Percentiles rank a stretch among this genome's conserved stretches.
Conservation (phyloP, 306 rosid species). For the Cicer yamashitae region DNA sequence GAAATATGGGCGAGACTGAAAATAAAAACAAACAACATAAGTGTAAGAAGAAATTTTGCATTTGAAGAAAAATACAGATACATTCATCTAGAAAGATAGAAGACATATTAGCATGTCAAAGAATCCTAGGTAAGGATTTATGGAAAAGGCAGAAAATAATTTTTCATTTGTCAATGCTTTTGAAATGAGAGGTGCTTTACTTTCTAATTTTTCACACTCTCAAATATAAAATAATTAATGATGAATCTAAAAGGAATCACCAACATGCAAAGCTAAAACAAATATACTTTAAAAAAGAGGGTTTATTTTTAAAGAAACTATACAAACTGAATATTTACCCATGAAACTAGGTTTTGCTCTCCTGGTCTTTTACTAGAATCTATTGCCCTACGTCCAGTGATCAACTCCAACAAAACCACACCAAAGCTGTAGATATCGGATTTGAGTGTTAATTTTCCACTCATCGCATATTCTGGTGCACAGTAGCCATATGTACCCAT, state of each 20-base stretch:
- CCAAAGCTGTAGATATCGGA: constrained; percentile 98
- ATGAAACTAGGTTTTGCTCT: constrained; percentile 87
- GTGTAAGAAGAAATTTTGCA: constrained; percentile 24
- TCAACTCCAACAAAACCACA: constrained; percentile 92
- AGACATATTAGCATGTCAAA: neutral
- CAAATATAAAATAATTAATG: constrained; percentile 16
- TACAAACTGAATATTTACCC: constrained; percentile 61
- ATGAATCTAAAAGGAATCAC: constrained; percentile 16
- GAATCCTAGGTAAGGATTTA: constrained; percentile 20
- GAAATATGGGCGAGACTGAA: constrained; percentile 67
- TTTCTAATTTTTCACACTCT: neutral
- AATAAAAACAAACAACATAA: neutral
- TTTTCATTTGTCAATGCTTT: neutral
- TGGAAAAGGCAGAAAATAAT: constrained; percentile 28
- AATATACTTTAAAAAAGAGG: constrained; percentile 19
- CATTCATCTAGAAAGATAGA: constrained; percentile 26
- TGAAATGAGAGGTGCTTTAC: neutral
- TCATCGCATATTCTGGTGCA: constrained; percentile 99
- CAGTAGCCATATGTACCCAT: constrained; percentile 98
- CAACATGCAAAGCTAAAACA: constrained; percentile 35
- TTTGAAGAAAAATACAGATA: neutral
- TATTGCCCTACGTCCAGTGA: constrained; percentile 88
- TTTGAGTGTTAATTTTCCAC: constrained; percentile 92
- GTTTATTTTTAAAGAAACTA: neutral
- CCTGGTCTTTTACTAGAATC: constrained; percentile 66